phyloP scores from a whole-genome alignment of 2,329 filamentous ascomycete genomes.

The Penicillium glabrum region DNA sequence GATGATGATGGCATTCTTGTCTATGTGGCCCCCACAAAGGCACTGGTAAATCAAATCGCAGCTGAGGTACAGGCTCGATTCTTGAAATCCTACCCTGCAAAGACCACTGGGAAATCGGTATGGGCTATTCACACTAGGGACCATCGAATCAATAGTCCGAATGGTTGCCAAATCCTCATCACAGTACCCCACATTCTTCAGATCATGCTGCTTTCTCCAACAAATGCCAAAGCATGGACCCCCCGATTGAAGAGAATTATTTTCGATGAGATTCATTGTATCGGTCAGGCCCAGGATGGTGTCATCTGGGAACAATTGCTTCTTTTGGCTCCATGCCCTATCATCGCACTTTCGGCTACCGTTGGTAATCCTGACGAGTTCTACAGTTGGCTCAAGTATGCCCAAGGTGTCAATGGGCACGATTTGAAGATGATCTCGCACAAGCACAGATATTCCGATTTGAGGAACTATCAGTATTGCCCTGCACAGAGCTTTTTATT shows the following conservation, averaged over 20 bases:
- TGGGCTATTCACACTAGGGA: slow-evolving; percentile 80
- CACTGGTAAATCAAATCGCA: slow-evolving; percentile 79
- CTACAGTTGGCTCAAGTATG: slow-evolving; percentile 64
- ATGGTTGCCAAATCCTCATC: slow-evolving; percentile 71
- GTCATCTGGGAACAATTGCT: slow-evolving; percentile 77
- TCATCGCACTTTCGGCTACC: slow-evolving; percentile 77
- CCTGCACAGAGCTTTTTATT: slow-evolving; percentile 54
- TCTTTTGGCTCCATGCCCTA: slow-evolving; percentile 71
- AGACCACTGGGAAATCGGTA: slow-evolving; percentile 61
- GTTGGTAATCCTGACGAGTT: slow-evolving; percentile 75
- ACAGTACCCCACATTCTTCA: slow-evolving; percentile 78
- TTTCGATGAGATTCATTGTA: slow-evolving; percentile 80
- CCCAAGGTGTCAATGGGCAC: slow-evolving; percentile 63
- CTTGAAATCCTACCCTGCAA: slow-evolving; percentile 59
- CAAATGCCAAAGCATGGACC: slow-evolving; percentile 67
- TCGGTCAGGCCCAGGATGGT: slow-evolving; percentile 73
- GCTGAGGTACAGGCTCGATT: slow-evolving; percentile 76
- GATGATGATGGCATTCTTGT: slow-evolving; percentile 71
- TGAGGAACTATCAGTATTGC: slow-evolving; percentile 71
- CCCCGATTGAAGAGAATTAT: slow-evolving; percentile 71
- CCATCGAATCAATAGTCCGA: slow-evolving; percentile 71
- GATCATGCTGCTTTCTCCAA: slow-evolving; percentile 69
- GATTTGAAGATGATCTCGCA: slow-evolving; percentile 69
- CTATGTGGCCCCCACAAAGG: slow-evolving; percentile 79
- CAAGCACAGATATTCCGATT: slow-evolving; percentile 69